Evolutionary conservation across 768 basidiomycete genomes (phyloP), one percentile per base, ranked within the genome.

Genomic region (Fistulinella prunicolor): DNA sequence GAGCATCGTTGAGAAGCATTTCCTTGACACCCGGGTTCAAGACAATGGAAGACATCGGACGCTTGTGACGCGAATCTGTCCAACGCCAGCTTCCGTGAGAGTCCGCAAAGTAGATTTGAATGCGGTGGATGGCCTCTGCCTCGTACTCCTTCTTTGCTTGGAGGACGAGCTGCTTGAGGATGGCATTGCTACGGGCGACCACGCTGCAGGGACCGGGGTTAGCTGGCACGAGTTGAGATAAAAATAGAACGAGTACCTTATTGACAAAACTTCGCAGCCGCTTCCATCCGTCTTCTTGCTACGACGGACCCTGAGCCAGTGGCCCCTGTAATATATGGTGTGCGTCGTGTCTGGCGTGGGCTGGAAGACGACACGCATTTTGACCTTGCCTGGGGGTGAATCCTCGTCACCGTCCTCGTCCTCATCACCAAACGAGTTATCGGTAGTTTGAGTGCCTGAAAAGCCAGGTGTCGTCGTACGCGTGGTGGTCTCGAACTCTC

Each of bases 121-220:
- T 89, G 36, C 88, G 80, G 59, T 91, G 87, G 35, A 91, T 79
- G 28, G 87, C 85, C 60, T 92, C 89, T 0, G 89, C 87, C 66
- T 92, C 88, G 63, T 92, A 92, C 60, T 88, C 85, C 59, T 80
- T 81, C 74, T 92, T 92, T n/a, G 90, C 90, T 58, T 90, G 86
- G 20, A 91, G 79, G 36, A 94, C 86, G 53, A 94, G 85, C 67
- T 91, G 86, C 69, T 92, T 92, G 61, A 93, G 79, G 56, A 92
- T 86, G 32, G 80, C 77, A 68, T 92, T 91, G 49, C 76, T 85
- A 39, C 90, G 82, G 4, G 90, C 89, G 29, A 93, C 85, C 48
- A 93, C 89, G 58, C 86, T 8, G 38, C 6, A 36, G 36, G 38
- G 46, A 34, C 35, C n/a, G 14, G 38, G n/a, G 32, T 68, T 8